Evolutionary conservation across 805 yeast genomes (phyloP).

Genomic region (Hermanozyma aechmeae): DNA sequence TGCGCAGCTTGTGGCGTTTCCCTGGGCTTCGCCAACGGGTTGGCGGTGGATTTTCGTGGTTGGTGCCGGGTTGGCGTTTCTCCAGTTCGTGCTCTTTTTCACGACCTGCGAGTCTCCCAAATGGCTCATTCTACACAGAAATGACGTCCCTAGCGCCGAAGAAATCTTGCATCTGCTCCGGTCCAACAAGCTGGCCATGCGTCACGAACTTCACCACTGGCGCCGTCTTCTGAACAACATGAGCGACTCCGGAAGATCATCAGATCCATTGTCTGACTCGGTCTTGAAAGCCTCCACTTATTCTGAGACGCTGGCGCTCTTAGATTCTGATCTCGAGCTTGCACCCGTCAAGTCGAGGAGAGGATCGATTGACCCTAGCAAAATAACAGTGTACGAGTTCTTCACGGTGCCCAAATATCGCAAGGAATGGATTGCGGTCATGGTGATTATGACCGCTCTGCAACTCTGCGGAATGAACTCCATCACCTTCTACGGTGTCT

Average conservation of each 20-base stretch:
- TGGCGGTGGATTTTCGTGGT: slow-evolving; percentile 27
- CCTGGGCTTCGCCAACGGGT: slow-evolving; percentile 25
- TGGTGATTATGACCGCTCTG: slow-evolving; percentile 28
- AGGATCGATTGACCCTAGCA: slow-evolving; percentile 22
- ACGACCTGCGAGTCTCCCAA: slow-evolving; percentile 32
- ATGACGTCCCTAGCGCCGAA: slow-evolving; percentile 20
- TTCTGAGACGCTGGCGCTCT: slow-evolving; percentile 2
- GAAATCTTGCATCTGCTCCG: slow-evolving; percentile 18
- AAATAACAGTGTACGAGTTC: slow-evolving; percentile 13
- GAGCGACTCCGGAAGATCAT: neutral
- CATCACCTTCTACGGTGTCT: slow-evolving; percentile 16
- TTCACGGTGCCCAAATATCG: slow-evolving; percentile 11
- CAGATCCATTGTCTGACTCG: neutral
- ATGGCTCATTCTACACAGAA: slow-evolving; percentile 26
- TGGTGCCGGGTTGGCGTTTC: slow-evolving; percentile 14
- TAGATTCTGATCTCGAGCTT: slow-evolving; percentile 1
- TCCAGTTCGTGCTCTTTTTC: slow-evolving; percentile 22
- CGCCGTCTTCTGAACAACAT: slow-evolving; percentile 14
- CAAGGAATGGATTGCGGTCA: slow-evolving; percentile 19
- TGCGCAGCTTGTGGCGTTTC: slow-evolving; percentile 23
- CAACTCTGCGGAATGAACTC: slow-evolving; percentile 23
- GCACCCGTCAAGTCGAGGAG: slow-evolving; percentile 10
- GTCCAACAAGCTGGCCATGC: slow-evolving; percentile 19
- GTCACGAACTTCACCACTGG: slow-evolving; percentile 29
- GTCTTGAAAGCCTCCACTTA: neutral